These are phyloP conservation scores for Cytospora piceae DNA, from an alignment of 2,329 filamentous ascomycete genomes.

Conservation along the genomic window DNA sequence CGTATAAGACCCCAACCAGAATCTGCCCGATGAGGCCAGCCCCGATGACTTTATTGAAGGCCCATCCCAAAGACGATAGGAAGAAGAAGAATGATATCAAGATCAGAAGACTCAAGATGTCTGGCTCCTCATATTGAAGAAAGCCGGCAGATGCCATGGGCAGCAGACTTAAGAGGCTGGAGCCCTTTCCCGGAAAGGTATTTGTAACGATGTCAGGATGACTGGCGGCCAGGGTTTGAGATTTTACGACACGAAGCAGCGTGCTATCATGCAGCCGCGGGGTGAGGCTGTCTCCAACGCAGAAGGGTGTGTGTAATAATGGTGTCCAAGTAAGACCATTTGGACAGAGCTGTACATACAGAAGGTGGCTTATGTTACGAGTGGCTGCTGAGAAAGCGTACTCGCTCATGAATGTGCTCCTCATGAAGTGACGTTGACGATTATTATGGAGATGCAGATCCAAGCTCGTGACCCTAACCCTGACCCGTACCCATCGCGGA, in stretches of 20 bases:
- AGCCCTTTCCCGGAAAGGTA: not conserved
- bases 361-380: not conserved
- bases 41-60: conserved; percentile 45
- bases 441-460: not conserved
- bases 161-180: not conserved
- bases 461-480: not conserved
- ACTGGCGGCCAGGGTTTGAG: not conserved
- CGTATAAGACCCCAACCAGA: conserved; percentile 51
- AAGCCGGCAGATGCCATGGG: conserved; percentile 34
- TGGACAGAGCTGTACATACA: no score
- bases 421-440: conserved; percentile 8
- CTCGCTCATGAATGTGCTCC: not conserved
- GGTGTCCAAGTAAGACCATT: not conserved
- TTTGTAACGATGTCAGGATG: not conserved
- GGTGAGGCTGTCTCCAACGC: not conserved
- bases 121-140: conserved; percentile 45
- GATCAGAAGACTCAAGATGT: conserved; percentile 44
- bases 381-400: no score
- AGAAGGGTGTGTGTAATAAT: not conserved
- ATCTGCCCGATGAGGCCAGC: conserved; percentile 53
- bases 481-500: not conserved
- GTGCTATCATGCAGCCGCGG: not conserved
- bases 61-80: conserved; percentile 46
- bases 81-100: conserved; percentile 51
- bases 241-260: not conserved